A percentile compares a stretch with the other conserved stretches of the same genome.
Evolutionary conservation across 148 eudicot species (phyloP).

Genomic region (Heliamphora exappendiculata): DNA sequence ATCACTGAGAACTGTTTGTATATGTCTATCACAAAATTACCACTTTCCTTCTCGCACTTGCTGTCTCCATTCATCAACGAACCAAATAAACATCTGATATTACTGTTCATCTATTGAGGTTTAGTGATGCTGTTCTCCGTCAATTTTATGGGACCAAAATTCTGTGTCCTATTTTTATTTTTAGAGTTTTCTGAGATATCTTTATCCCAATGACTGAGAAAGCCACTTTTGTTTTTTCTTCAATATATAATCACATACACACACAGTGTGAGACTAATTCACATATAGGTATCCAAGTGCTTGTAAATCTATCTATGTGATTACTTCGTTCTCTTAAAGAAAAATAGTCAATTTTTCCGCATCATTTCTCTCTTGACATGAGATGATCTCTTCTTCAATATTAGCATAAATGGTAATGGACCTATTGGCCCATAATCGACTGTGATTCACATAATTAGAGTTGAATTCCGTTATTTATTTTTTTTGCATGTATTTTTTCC

Average conservation of each 20-base stretch:
- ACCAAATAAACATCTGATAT: neutral
- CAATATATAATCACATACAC: neutral
- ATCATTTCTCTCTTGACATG: neutral
- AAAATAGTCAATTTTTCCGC: neutral
- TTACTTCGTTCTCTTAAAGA: neutral
- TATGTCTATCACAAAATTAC: neutral
- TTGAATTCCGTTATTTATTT: neutral
- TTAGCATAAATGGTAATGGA: neutral
- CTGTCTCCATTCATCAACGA: neutral
- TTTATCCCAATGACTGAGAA: neutral
- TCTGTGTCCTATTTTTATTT: neutral
- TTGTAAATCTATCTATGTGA: neutral
- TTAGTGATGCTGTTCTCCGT: neutral
- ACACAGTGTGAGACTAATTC: neutral
- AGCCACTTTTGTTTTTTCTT: neutral
- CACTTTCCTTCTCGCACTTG: neutral
- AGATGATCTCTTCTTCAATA: too few relatives aligned
- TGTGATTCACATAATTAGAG: neutral
- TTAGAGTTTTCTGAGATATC: neutral
- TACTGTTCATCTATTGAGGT: neutral
- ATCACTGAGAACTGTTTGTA: neutral
- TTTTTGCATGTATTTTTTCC: neutral
- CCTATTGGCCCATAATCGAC: too few relatives aligned
- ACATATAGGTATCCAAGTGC: neutral
- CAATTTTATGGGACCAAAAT: neutral